Evolutionary conservation across 371 early-diverging fungal species (phyloP), one percentile per base, ranked within the genome.

Genomic region (Mortierella sp.): DNA sequence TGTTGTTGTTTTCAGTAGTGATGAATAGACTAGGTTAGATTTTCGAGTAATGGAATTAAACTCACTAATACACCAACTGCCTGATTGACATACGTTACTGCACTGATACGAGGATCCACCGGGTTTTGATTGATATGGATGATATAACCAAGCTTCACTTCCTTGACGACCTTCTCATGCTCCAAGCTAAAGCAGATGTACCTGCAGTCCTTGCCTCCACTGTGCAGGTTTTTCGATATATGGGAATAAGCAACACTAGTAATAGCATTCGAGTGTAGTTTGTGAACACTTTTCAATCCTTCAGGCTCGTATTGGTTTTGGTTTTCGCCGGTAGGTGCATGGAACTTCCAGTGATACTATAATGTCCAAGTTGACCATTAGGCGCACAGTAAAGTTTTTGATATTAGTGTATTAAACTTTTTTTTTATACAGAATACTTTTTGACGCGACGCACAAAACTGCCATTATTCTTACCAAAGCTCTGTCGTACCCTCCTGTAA

Each of bases 291-390:
- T 0, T 20, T 37, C 54, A 78, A 58, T 24, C 73, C 73, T 32
- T 69, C 55, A 0, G 70, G 60, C 1, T 30, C 45, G n/a, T 68
- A 72, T 9, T n/a, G 30, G 8, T 30, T 20, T 1, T 57, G 22
- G 3, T 22, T 30, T 1, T 68, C 47, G 0, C 20, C 60, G 8
- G 37, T 54, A 20, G 26, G 49, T 16, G 64, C 35, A 1, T 22
- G 35, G 40, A 79, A 74, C 28, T 52, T 63, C 79, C 79, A 79
- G 24, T 74, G 73, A 22, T 37, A 60, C 77, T 60, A 45, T 30
- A 35, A 35, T 35, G 39, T 54, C 24, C 30, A 64, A 45, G 22
- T 5, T 18, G 28, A 32, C 9, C 37, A 26, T 32, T 47, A 54
- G 54, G 26, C 24, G 20, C n/a, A 26, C 11, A 24, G 12, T 54